phyloP scores from a whole-genome alignment of 1,284 basidiomycete genomes.

The Marasmius sp. region DNA sequence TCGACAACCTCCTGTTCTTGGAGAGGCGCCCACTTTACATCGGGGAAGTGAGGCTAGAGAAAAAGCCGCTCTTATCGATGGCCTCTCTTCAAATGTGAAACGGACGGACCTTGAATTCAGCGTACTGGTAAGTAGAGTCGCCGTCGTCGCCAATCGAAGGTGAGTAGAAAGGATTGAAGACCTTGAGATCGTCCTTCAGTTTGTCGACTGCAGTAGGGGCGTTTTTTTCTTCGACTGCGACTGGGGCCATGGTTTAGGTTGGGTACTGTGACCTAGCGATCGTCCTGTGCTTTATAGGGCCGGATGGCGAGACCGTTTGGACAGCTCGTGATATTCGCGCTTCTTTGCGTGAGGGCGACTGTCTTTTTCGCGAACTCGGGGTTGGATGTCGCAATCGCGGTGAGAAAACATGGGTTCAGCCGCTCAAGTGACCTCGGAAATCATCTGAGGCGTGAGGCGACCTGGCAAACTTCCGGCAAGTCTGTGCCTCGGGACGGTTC shows the following conservation, averaged over 20 bases:
- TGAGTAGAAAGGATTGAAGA: conserved; percentile 69
- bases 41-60: conserved; percentile 62
- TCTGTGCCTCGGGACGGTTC: not conserved
- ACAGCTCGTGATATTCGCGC: not conserved
- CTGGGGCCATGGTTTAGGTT: conserved; percentile 39
- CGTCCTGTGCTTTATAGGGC: no score
- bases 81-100: not conserved
- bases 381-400: not conserved
- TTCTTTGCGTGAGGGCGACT: conserved; percentile 3
- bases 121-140: conserved; percentile 54
- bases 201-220: conserved; percentile 17
- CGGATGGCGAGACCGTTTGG: no score
- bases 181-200: conserved; percentile 19
- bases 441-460: not conserved
- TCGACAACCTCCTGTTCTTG: conserved; percentile 59
- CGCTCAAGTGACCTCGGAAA: not conserved
- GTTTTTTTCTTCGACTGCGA: conserved; percentile 32
- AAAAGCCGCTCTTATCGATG: not conserved
- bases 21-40: conserved; percentile 64
- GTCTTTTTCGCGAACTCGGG: not conserved
- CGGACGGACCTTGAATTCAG: conserved; percentile 58
- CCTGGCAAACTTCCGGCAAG: not conserved
- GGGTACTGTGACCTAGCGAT: not conserved
- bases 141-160: conserved; percentile 51
- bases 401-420: not conserved